Percentiles rank a stretch among this genome's conserved stretches.
Evolutionary conservation across 2,329 filamentous ascomycete genomes (phyloP).

Genomic region (Talaromyces sp.): DNA sequence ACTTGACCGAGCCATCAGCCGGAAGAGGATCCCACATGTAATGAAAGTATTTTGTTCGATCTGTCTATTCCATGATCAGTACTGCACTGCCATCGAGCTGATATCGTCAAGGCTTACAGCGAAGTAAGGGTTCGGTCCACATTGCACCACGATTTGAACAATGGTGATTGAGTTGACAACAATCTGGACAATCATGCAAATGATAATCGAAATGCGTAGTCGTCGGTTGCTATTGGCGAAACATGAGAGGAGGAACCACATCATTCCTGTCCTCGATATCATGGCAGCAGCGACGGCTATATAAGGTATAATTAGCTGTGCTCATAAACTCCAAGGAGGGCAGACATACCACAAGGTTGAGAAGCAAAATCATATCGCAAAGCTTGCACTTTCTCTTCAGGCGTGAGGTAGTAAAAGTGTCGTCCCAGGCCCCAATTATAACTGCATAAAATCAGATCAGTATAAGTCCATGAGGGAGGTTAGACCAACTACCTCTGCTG

Average conservation of each 20-base stretch:
- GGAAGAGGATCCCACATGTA: slow-evolving; percentile 42
- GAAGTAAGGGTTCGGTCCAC: slow-evolving; percentile 35
- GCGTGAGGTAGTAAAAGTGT: slow-evolving; percentile 34
- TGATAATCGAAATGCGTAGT: slow-evolving; percentile 33
- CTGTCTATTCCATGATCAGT: slow-evolving; percentile 20
- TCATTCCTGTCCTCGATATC: slow-evolving; percentile 39
- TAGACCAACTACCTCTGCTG: slow-evolving; percentile 30
- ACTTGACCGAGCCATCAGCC: slow-evolving; percentile 34
- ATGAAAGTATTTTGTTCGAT: slow-evolving; percentile 37
- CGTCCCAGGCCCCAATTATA: slow-evolving; percentile 34
- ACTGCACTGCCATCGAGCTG: neutral
- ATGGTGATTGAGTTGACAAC: slow-evolving; percentile 35
- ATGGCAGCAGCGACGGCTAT: slow-evolving; percentile 35
- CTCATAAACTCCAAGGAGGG: neutral
- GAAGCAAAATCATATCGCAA: slow-evolving; percentile 33
- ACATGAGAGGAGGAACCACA: slow-evolving; percentile 38
- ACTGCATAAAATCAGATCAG: slow-evolving; percentile 21
- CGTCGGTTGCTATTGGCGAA: slow-evolving; percentile 33
- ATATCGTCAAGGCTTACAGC: slow-evolving; percentile 26
- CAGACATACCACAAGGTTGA: slow-evolving; percentile 25
- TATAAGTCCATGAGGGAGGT: neutral
- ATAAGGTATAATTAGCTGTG: neutral
- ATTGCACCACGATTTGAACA: slow-evolving; percentile 38
- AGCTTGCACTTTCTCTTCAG: slow-evolving; percentile 27
- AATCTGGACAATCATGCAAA: slow-evolving; percentile 34